phyloP scores from a whole-genome alignment of 129 eudicot species.

The Logfia minima region DNA sequence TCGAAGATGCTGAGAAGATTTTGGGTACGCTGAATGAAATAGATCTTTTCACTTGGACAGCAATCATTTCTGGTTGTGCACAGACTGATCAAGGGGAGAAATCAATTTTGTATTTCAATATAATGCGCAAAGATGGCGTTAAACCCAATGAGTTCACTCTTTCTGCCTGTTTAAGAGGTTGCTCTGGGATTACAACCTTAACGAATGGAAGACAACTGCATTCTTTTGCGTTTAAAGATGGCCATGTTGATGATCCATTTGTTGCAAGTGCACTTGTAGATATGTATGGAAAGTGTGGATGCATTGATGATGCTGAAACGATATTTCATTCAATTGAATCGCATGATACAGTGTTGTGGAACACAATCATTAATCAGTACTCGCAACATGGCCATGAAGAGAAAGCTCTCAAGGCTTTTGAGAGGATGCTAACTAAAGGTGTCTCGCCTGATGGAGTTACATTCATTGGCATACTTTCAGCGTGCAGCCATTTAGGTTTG shows the following conservation, averaged over 20 bases:
- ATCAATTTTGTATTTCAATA: constrained; percentile 35
- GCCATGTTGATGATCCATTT: constrained; percentile 36
- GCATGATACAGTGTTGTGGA: constrained; percentile 42
- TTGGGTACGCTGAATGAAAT: constrained; percentile 22
- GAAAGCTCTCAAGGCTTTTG: constrained; percentile 37
- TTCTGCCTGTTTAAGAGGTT: constrained; percentile 47
- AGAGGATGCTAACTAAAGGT: constrained; percentile 33
- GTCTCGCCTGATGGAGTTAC: constrained; percentile 38
- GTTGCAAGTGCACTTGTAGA: constrained; percentile 47
- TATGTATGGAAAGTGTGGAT: constrained; percentile 53
- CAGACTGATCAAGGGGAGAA: constrained; percentile 43
- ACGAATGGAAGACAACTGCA: constrained; percentile 39
- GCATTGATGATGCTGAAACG: constrained; percentile 42
- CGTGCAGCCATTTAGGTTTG: constrained; percentile 45
- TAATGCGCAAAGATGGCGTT: constrained; percentile 42
- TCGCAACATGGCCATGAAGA: constrained; percentile 40
- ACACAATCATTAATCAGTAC: constrained; percentile 45
- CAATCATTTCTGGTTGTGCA: constrained; percentile 40
- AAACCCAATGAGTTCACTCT: constrained; percentile 47
- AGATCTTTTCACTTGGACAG: constrained; percentile 48
- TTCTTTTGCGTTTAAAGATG: constrained; percentile 38
- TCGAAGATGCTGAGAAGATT: constrained; percentile 38
- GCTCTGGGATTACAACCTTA: constrained; percentile 40
- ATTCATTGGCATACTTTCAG: constrained; percentile 44
- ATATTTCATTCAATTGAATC: constrained; percentile 31